These are phyloP conservation scores for Elsinoe ampelina DNA, from an alignment of 2,329 filamentous ascomycete species.

Conservation along the genomic window DNA sequence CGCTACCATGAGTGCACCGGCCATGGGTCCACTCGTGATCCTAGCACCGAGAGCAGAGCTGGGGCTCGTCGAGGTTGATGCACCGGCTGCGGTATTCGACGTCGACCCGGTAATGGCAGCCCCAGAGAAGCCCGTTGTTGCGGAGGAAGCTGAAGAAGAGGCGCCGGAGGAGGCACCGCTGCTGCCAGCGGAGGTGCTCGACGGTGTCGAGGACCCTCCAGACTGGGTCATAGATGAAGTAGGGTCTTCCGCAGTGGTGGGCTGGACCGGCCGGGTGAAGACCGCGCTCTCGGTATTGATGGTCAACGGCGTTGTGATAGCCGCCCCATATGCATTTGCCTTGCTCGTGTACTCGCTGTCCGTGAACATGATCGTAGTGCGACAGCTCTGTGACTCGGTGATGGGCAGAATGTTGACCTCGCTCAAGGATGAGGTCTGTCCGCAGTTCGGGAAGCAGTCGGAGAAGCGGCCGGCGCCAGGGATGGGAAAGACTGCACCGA, in stretches of 20 bases:
- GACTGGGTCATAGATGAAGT: neutral
- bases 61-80: neutral
- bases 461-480: constrained; percentile 1
- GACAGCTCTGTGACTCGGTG: constrained; percentile 2
- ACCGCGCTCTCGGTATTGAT: neutral
- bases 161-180: neutral
- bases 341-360: constrained; percentile 9
- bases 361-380: constrained; percentile 12
- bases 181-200: neutral
- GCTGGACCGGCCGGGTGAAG: neutral
- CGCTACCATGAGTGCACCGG: constrained; percentile 10
- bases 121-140: constrained; percentile 3
- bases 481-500: neutral
- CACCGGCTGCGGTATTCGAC: neutral
- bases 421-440: neutral
- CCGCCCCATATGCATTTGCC: constrained; percentile 8
- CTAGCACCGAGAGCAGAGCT: constrained; percentile 5
- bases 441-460: constrained; percentile 11
- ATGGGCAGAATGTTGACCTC: constrained; percentile 8
- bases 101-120: neutral
- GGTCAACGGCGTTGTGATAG: neutral
- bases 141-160: neutral
- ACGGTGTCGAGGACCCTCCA: neutral
- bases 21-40: constrained; percentile 7
- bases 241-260: neutral